Evolutionary conservation across 768 basidiomycete species (phyloP).

Genomic region (Panaeolus cyanescens): DNA sequence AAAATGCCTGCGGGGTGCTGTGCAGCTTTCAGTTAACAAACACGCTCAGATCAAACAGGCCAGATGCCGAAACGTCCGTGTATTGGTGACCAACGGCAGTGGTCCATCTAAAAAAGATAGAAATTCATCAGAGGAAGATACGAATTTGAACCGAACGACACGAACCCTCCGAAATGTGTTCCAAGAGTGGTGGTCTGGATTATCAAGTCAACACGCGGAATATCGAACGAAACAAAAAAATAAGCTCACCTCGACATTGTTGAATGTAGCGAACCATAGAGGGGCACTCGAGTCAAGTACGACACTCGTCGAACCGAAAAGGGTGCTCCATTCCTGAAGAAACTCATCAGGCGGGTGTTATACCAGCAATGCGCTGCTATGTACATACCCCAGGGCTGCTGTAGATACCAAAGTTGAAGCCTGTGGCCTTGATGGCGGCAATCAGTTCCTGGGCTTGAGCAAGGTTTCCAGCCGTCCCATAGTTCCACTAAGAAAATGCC

Average conservation of each 20-base stretch:
- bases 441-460: neutral
- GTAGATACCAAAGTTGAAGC: neutral
- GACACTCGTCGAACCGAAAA: slow-evolving; percentile 6
- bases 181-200: neutral
- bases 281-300: slow-evolving; percentile 4
- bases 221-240: neutral
- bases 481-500: neutral
- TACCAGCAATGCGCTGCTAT: neutral
- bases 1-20: no score
- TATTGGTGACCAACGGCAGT: slow-evolving; percentile 10
- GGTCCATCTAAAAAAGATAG: slow-evolving; percentile 1
- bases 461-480: neutral
- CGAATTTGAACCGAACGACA: neutral
- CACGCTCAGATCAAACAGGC: neutral
- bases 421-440: neutral
- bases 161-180: neutral
- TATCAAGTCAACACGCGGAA: neutral
- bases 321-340: neutral
- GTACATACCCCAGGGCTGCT: neutral
- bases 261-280: slow-evolving; percentile 7
- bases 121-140: neutral
- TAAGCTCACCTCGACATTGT: slow-evolving; percentile 3
- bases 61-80: slow-evolving; percentile 9
- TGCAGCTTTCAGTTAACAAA: neutral
- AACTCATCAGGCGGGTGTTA: neutral